Percentiles rank a stretch among this genome's conserved stretches.
phyloP scores from a whole-genome alignment of 768 basidiomycete species.

The Plicaturopsis crispa region DNA sequence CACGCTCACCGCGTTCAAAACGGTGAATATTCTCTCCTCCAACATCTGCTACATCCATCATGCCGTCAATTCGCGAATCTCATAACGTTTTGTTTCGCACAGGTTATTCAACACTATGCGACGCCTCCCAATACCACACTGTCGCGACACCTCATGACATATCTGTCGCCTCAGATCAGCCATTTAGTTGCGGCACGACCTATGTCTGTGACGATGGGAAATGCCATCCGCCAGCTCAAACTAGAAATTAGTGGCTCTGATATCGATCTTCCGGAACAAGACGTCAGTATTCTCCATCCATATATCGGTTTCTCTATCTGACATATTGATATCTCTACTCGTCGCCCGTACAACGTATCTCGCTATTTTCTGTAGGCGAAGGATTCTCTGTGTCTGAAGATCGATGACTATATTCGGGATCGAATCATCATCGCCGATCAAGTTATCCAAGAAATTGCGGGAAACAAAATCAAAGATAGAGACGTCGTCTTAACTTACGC shows the following conservation, averaged over 20 bases:
- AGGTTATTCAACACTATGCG: slow-evolving; percentile 89
- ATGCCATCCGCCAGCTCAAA: slow-evolving; percentile 90
- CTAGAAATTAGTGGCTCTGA: slow-evolving; percentile 89
- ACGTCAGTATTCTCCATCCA: slow-evolving; percentile 48
- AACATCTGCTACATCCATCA: not conserved
- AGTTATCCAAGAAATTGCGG: slow-evolving; percentile 84
- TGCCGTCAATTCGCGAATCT: not conserved
- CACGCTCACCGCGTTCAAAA: slow-evolving; percentile 85
- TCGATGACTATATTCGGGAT: slow-evolving; percentile 91
- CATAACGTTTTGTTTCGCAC: not conserved
- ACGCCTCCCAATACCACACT: slow-evolving; percentile 84
- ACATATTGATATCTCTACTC: not conserved
- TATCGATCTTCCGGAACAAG: slow-evolving; percentile 91
- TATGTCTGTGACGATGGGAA: slow-evolving; percentile 92
- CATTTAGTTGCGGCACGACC: slow-evolving; percentile 83
- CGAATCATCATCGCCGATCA: slow-evolving; percentile 89
- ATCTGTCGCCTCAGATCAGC: slow-evolving; percentile 89
- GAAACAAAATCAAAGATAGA: slow-evolving; percentile 90
- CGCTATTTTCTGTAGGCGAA: slow-evolving; percentile 58
- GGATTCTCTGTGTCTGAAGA: slow-evolving; percentile 70
- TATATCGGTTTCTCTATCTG: slow-evolving; percentile 1
- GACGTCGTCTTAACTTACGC: slow-evolving; percentile 93
- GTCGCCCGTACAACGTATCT: slow-evolving; percentile 2
- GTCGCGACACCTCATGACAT: slow-evolving; percentile 84
- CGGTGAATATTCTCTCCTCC: slow-evolving; percentile 40